Conservation (phyloP, 1,284 basidiomycete species). For the Boletus mariae region DNA sequence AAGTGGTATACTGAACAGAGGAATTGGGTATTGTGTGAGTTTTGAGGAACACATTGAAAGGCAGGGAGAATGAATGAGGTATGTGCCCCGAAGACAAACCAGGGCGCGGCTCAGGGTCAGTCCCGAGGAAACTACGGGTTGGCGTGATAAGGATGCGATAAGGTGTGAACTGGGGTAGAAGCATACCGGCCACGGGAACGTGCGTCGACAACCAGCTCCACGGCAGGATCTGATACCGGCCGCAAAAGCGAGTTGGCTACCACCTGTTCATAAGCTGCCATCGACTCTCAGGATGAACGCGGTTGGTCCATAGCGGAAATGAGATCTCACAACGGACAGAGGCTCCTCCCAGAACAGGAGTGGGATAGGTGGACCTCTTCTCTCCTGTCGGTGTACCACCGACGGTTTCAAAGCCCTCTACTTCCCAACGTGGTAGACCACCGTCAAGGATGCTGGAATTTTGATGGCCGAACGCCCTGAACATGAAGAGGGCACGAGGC, state of each 20-base stretch:
- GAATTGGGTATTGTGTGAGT: slow-evolving; percentile 41
- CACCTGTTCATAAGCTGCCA: slow-evolving; percentile 79
- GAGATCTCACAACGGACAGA: slow-evolving; percentile 58
- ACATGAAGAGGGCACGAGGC: slow-evolving; percentile 89
- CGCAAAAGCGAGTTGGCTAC: slow-evolving; percentile 63
- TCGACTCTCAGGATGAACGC: slow-evolving; percentile 16
- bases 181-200: slow-evolving; percentile 71
- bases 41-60: slow-evolving; percentile 78
- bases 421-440: slow-evolving; percentile 82
- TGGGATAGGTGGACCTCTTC: slow-evolving; percentile 44
- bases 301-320: slow-evolving; percentile 17
- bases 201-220: slow-evolving; percentile 85
- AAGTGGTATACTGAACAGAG: slow-evolving; percentile 56
- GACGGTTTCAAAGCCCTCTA: slow-evolving; percentile 66
- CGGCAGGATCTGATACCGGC: slow-evolving; percentile 40
- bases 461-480: slow-evolving; percentile 83
- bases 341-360: slow-evolving; percentile 47
- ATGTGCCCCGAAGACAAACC: slow-evolving; percentile 92
- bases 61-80: slow-evolving; percentile 80
- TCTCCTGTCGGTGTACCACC: slow-evolving; percentile 37
- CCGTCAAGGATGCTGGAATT: slow-evolving; percentile 87
- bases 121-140: slow-evolving; percentile 65
- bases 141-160: slow-evolving; percentile 8
- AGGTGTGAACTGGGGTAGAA: neutral
- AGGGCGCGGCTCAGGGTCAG: slow-evolving; percentile 85